Percentiles rank a stretch among this genome's conserved stretches.
Conservation (phyloP, 352 stramenopile genomes). For the Aphanomyces invadans region DNA sequence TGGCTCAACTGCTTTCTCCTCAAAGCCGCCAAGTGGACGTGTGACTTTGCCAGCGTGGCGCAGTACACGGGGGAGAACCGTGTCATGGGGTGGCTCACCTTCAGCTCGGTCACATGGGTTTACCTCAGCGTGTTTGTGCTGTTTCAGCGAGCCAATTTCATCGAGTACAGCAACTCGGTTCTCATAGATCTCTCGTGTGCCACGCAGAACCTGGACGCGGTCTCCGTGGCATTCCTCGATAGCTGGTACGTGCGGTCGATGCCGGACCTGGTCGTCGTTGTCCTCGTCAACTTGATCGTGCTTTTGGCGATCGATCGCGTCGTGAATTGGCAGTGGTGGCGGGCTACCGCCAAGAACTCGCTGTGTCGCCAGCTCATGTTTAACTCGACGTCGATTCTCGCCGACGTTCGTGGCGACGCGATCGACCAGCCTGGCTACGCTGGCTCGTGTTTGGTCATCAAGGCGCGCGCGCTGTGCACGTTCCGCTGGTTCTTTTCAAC, state of each 20-base stretch:
- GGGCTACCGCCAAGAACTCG: not conserved
- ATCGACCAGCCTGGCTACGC: not conserved
- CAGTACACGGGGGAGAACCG: not conserved
- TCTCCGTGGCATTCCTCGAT: not conserved
- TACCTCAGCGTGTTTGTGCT: constrained; percentile 2
- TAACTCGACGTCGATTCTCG: constrained; percentile 9
- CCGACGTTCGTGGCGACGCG: not conserved
- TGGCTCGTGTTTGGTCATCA: not conserved
- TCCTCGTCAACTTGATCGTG: constrained; percentile 5
- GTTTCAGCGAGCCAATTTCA: not conserved
- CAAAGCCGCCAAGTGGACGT: not conserved
- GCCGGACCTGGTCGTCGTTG: not conserved
- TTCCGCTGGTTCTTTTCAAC: constrained; percentile 14
- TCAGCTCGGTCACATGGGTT: constrained; percentile 2
- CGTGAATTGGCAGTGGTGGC: not conserved
- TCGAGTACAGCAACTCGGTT: constrained; percentile 8
- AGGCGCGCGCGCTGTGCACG: constrained; percentile 3
- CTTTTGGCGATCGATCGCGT: not conserved
- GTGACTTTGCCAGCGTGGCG: not conserved
- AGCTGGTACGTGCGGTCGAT: not conserved
- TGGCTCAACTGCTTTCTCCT: constrained; percentile 18
- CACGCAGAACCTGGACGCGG: not conserved
- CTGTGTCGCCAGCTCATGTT: constrained; percentile 8
- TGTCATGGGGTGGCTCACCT: not conserved
- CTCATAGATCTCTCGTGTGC: not conserved